These are phyloP conservation scores for Actinomucor elegans DNA, from an alignment of 371 early-diverging fungal genomes.

Conservation along the genomic window DNA sequence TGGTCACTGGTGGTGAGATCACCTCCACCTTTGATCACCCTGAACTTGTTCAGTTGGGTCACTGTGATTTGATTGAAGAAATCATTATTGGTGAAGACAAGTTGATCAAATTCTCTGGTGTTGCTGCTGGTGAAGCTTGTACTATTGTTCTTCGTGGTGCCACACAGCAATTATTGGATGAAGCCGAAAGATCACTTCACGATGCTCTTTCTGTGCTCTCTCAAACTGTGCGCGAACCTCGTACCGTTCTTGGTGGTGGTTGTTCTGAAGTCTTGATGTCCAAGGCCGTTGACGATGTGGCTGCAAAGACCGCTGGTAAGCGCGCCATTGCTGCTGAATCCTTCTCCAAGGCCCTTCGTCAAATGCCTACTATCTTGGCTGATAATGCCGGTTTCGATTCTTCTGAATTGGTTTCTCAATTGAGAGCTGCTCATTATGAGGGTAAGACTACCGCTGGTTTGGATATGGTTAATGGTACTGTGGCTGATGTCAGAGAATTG, in stretches of 20 bases:
- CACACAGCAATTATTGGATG: slow-evolving; percentile 97
- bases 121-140: slow-evolving; percentile 96
- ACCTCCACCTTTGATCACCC: slow-evolving; percentile 99
- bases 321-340: slow-evolving; percentile 96
- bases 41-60: slow-evolving; percentile 91
- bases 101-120: slow-evolving; percentile 97
- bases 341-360: slow-evolving; percentile 95
- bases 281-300: slow-evolving; percentile 92
- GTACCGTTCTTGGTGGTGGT: slow-evolving; percentile 96
- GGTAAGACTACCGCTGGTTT: slow-evolving; percentile 84
- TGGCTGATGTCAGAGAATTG: slow-evolving; percentile 85
- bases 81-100: slow-evolving; percentile 97
- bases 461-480: slow-evolving; percentile 84
- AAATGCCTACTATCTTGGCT: slow-evolving; percentile 97
- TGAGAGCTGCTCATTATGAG: slow-evolving; percentile 92
- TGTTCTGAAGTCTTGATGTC: slow-evolving; percentile 98
- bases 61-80: slow-evolving; percentile 96
- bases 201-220: slow-evolving; percentile 98
- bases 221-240: slow-evolving; percentile 94
- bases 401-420: slow-evolving; percentile 88
- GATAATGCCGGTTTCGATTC: slow-evolving; percentile 99
- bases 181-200: slow-evolving; percentile 99
- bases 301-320: slow-evolving; percentile 92
- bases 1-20: slow-evolving; percentile 98
- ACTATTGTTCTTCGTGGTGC: slow-evolving; percentile 98